These are phyloP conservation scores for Blepharisma japonicum DNA, from an alignment of 73 alveolate species.

Conservation along the genomic window DNA sequence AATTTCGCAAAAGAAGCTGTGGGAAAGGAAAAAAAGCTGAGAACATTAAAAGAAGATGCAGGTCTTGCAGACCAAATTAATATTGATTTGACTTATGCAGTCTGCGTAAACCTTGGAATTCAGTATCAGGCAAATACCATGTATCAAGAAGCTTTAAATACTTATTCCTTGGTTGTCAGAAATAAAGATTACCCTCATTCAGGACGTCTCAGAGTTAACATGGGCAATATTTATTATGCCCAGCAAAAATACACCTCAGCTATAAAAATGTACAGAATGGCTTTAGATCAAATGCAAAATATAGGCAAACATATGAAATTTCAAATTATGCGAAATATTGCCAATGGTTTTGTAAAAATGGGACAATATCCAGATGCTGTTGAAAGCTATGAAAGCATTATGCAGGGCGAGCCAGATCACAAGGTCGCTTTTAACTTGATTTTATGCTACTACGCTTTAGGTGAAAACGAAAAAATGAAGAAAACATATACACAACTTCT, in stretches of 20 bases:
- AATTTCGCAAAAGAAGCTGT: slow-evolving; percentile 73
- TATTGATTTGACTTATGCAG: slow-evolving; percentile 73
- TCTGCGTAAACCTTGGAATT: slow-evolving; percentile 59
- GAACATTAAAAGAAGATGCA: slow-evolving; percentile 57
- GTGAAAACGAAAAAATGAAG: slow-evolving; percentile 81
- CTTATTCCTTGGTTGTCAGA: slow-evolving; percentile 76
- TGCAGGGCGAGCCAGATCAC: slow-evolving; percentile 76
- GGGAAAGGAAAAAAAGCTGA: slow-evolving; percentile 63
- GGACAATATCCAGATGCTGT: slow-evolving; percentile 90
- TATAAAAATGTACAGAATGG: slow-evolving; percentile 98
- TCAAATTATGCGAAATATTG: slow-evolving; percentile 96
- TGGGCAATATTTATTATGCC: slow-evolving; percentile 96
- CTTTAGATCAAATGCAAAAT: slow-evolving; percentile 95
- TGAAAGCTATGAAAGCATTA: slow-evolving; percentile 75
- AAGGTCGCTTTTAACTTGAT: slow-evolving; percentile 83
- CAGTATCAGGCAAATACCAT: slow-evolving; percentile 42
- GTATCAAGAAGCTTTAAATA: slow-evolving; percentile 76
- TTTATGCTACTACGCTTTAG: slow-evolving; percentile 88
- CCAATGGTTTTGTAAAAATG: slow-evolving; percentile 92
- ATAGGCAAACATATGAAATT: slow-evolving; percentile 95
- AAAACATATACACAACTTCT: slow-evolving; percentile 70
- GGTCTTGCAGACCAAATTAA: slow-evolving; percentile 61
- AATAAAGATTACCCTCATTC: slow-evolving; percentile 76
- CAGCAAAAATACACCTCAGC: slow-evolving; percentile 97
- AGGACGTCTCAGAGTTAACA: slow-evolving; percentile 85